Conservation (phyloP, 148 eudicot genomes). For the Silene latifolia region DNA sequence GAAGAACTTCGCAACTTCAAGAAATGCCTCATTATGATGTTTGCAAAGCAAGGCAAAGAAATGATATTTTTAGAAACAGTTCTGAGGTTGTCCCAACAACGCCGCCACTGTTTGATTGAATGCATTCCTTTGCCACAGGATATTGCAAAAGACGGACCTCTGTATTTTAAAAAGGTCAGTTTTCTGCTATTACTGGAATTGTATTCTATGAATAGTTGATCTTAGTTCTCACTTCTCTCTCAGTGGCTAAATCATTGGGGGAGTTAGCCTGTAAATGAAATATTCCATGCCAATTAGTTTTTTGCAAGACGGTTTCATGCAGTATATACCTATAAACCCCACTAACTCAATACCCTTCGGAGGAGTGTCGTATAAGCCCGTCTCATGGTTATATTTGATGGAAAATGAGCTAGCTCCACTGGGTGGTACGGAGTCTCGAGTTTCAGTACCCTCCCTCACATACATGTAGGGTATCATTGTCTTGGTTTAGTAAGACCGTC, state of each 20-base stretch:
- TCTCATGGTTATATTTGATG: too few relatives aligned
- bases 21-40: conserved; percentile 96
- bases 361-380: too few relatives aligned
- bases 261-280: background rate
- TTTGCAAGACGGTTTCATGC: too few relatives aligned
- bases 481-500: too few relatives aligned
- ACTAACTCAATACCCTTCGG: too few relatives aligned
- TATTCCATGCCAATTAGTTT: too few relatives aligned
- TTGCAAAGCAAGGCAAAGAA: conserved; percentile 87
- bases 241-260: background rate
- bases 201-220: background rate
- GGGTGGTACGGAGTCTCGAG: too few relatives aligned
- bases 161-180: conserved; percentile 83
- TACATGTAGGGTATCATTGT: too few relatives aligned
- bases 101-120: conserved; percentile 92
- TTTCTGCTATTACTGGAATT: background rate
- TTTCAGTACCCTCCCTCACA: too few relatives aligned
- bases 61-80: conserved; percentile 86
- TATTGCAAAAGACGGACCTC: conserved; percentile 70
- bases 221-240: too few relatives aligned
- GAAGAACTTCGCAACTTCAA: conserved; percentile 93
- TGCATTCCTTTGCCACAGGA: conserved; percentile 78
- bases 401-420: too few relatives aligned
- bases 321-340: too few relatives aligned
- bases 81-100: conserved; percentile 69